Percentiles rank a stretch among this genome's conserved stretches.
These are phyloP conservation scores for Chenopodium formosanum DNA, from an alignment of 148 eudicot genomes.

Conservation along the genomic window DNA sequence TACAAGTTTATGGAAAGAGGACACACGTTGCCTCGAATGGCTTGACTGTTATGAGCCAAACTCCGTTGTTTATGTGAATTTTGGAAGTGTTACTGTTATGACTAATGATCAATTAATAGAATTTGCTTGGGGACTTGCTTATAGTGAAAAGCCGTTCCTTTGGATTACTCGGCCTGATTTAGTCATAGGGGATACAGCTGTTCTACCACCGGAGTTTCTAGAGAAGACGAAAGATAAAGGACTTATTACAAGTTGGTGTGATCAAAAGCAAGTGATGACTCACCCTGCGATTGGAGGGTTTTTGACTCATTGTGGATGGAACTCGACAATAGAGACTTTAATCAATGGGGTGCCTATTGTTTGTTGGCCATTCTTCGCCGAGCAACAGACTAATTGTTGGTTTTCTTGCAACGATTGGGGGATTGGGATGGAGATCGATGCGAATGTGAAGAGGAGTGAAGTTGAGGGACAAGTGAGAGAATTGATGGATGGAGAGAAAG, in stretches of 20 bases:
- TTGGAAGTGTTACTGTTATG: slow-evolving; percentile 35
- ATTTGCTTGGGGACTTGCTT: slow-evolving; percentile 39
- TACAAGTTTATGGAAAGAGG: slow-evolving; percentile 44
- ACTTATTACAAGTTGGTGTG: slow-evolving; percentile 27
- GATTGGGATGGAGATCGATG: slow-evolving; percentile 35
- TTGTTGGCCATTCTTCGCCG: slow-evolving; percentile 42
- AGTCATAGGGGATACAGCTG: slow-evolving; percentile 10
- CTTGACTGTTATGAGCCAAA: slow-evolving; percentile 18
- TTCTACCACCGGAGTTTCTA: slow-evolving; percentile 26
- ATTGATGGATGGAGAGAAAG: slow-evolving; percentile 31
- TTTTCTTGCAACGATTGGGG: slow-evolving; percentile 32
- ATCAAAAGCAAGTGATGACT: slow-evolving; percentile 31
- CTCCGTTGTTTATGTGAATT: slow-evolving; percentile 30
- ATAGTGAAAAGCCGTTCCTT: slow-evolving; percentile 30
- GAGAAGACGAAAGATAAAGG: slow-evolving; percentile 21
- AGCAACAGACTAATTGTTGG: slow-evolving; percentile 40
- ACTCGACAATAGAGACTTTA: slow-evolving; percentile 28
- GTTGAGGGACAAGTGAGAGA: slow-evolving; percentile 34
- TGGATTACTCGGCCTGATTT: slow-evolving; percentile 36
- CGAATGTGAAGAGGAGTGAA: slow-evolving; percentile 24
- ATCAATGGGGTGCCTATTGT: slow-evolving; percentile 31
- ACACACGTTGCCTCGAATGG: slow-evolving; percentile 28
- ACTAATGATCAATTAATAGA: slow-evolving; percentile 27
- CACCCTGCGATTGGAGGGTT: slow-evolving; percentile 33
- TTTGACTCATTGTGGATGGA: slow-evolving; percentile 40